Evolutionary conservation across 352 stramenopile genomes (phyloP).

Genomic region (Elongisporangium undulatum): DNA sequence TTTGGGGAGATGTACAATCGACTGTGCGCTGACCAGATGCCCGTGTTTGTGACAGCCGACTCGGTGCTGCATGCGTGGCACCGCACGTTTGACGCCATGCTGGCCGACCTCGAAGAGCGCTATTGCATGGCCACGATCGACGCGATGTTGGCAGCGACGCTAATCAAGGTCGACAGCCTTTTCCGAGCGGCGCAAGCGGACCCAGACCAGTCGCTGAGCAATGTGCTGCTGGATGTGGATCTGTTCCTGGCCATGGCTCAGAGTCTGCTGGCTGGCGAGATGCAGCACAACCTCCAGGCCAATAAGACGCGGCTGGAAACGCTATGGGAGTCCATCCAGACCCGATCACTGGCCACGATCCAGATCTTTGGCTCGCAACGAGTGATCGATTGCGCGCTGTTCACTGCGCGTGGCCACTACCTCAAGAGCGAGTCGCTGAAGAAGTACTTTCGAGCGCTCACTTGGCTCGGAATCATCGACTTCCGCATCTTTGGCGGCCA

Average conservation of each 20-base stretch:
- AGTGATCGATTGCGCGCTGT: constrained; percentile 15
- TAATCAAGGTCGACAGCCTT: neutral
- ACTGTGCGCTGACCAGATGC: constrained; percentile 25
- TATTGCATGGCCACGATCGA: neutral
- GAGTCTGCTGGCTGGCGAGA: constrained; percentile 8
- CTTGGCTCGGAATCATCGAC: constrained; percentile 17
- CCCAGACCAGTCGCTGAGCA: neutral
- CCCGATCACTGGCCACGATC: neutral
- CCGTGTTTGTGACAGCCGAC: constrained; percentile 25
- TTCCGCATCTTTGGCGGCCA: constrained; percentile 12
- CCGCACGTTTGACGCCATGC: constrained; percentile 26
- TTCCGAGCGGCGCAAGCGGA: neutral
- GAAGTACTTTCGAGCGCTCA: constrained; percentile 17
- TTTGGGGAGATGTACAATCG: constrained; percentile 26
- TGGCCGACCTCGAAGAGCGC: constrained; percentile 13
- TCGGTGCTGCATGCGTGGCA: constrained; percentile 33
- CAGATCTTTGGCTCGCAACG: constrained; percentile 9
- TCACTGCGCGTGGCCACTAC: constrained; percentile 21
- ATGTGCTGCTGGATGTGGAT: constrained; percentile 10
- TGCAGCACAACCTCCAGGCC: neutral
- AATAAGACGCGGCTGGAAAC: neutral
- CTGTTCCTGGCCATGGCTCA: constrained; percentile 11
- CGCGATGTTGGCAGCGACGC: neutral
- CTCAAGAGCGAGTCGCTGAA: constrained; percentile 11
- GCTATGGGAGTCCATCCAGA: neutral